These are phyloP conservation scores for Populus davidiana DNA, from an alignment of 345 rosid genomes.

Conservation along the genomic window DNA sequence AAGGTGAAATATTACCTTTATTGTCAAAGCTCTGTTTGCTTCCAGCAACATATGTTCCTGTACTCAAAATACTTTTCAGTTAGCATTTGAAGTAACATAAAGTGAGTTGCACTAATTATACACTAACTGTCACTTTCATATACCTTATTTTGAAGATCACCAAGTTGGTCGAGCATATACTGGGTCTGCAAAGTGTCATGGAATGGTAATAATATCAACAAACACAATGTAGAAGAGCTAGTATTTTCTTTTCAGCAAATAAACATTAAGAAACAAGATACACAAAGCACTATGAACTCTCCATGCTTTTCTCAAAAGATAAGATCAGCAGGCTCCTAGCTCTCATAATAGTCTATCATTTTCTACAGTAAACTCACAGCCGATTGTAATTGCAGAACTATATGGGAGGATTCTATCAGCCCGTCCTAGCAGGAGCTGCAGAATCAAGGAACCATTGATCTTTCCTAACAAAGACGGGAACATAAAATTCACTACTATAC, in stretches of 20 bases:
- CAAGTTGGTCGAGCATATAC: conserved; percentile 86
- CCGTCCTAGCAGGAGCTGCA: background rate
- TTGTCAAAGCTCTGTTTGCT: conserved; percentile 75
- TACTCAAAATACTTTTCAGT: conserved; percentile 1
- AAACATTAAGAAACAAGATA: background rate
- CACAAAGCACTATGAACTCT: background rate
- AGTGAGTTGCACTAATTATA: background rate
- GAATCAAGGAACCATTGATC: background rate
- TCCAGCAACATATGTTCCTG: conserved; percentile 84
- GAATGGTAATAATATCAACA: background rate
- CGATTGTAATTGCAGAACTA: too few relatives aligned
- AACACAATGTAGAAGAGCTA: background rate
- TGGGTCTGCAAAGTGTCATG: conserved; percentile 58
- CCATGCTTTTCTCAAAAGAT: background rate
- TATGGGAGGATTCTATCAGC: too few relatives aligned
- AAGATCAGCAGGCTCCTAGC: background rate
- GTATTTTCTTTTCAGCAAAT: background rate
- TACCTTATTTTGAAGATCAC: conserved; percentile 90
- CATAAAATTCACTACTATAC: background rate
- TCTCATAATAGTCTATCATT: background rate
- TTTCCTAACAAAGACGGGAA: background rate
- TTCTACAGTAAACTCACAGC: background rate
- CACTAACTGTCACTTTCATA: background rate
- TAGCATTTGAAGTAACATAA: conserved; percentile 2
- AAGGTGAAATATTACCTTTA: conserved; percentile 52